Conservation (phyloP, 345 rosid species). For the Firmiana major region DNA sequence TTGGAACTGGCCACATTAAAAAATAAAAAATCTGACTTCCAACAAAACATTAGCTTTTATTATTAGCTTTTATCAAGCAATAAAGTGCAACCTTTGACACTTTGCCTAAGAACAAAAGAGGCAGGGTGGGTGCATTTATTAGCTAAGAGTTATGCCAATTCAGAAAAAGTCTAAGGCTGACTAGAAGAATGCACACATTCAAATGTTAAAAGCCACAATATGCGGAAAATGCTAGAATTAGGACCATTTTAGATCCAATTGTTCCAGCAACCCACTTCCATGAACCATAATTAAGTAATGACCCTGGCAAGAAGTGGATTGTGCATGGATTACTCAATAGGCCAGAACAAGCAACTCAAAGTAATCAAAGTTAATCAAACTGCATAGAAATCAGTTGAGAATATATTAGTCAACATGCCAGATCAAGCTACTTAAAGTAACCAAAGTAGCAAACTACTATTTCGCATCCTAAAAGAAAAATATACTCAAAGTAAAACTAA, state of each 20-base stretch:
- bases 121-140: neutral
- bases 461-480: neutral
- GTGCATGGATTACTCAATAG: neutral
- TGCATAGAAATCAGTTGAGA: neutral
- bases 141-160: neutral
- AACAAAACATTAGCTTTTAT: too few species aligned
- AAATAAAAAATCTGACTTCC: neutral
- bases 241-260: neutral
- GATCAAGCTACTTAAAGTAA: neutral
- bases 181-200: neutral
- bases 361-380: neutral
- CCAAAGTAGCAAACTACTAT: neutral
- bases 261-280: neutral
- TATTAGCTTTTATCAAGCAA: neutral
- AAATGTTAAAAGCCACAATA: neutral
- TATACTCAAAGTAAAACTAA: neutral
- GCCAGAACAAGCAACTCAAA: neutral
- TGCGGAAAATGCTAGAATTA: neutral
- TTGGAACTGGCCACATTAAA: neutral
- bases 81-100: neutral
- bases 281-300: neutral
- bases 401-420: neutral
- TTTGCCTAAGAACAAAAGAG: neutral
- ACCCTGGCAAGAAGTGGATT: neutral
- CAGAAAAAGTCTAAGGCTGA: too few species aligned